These are phyloP conservation scores for Bacidia gigantensis DNA, from an alignment of 495 filamentous ascomycete genomes.

Conservation along the genomic window DNA sequence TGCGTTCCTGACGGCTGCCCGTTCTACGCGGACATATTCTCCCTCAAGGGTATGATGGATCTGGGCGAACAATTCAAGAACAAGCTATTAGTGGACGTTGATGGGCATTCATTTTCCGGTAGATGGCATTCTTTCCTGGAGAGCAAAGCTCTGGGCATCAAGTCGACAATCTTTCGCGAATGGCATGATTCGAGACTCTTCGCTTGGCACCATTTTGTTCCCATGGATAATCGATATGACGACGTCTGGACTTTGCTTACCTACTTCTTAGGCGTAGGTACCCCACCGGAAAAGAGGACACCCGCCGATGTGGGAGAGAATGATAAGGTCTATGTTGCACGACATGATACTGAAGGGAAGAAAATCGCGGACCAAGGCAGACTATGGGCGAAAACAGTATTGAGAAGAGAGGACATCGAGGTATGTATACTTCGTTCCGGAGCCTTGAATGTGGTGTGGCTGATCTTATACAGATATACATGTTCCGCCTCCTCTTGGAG, in stretches of 20 bases:
- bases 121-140: conserved; percentile 56
- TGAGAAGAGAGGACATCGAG: conserved; percentile 58
- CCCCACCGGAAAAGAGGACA: conserved; percentile 24
- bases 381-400: conserved; percentile 54
- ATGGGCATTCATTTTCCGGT: conserved; percentile 60
- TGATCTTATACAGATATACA: conserved; percentile 35
- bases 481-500: conserved; percentile 53
- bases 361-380: conserved; percentile 49
- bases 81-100: conserved; percentile 53
- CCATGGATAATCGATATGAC: conserved; percentile 68
- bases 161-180: conserved; percentile 60
- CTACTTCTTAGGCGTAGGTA: conserved; percentile 52
- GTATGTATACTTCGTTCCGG: conserved; percentile 13
- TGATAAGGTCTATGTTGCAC: conserved; percentile 19
- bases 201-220: conserved; percentile 65
- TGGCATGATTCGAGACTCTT: conserved; percentile 61
- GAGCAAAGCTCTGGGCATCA: conserved; percentile 50
- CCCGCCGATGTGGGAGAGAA: conserved; percentile 14
- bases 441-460: not conserved
- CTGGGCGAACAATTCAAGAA: conserved; percentile 42
- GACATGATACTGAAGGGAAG: conserved; percentile 45
- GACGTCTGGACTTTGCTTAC: conserved; percentile 68
- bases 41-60: conserved; percentile 18
- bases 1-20: conserved; percentile 30
- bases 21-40: conserved; percentile 27